phyloP scores from a whole-genome alignment of 768 basidiomycete genomes.

The Boletus rufocinnamomeus region DNA sequence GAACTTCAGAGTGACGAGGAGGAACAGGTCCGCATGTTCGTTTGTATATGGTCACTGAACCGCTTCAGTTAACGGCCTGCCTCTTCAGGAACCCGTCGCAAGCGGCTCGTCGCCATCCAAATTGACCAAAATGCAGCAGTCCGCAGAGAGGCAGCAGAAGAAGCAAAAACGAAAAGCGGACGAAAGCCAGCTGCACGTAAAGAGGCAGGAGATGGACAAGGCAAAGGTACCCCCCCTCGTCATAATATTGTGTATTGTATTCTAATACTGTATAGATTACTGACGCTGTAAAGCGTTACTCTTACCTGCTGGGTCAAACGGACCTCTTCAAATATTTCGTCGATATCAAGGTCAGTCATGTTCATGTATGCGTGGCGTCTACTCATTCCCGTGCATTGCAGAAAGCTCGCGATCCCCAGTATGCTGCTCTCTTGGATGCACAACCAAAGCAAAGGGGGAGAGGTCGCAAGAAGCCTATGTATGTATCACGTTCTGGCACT shows the following conservation, averaged over 20 bases:
- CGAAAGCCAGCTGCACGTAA: conserved; percentile 67
- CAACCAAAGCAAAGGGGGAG: conserved; percentile 85
- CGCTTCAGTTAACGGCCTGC: conserved; percentile 4
- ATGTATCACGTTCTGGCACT: conserved; percentile 30
- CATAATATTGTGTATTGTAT: not conserved
- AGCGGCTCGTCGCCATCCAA: conserved; percentile 34
- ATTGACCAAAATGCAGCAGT: conserved; percentile 39
- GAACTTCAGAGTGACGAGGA: conserved; percentile 60
- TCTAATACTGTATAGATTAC: conserved; percentile 56
- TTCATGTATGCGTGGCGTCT: not conserved
- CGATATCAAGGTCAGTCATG: conserved; percentile 77
- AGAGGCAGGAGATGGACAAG: conserved; percentile 85
- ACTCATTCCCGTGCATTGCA: conserved; percentile 33
- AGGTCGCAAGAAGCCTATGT: conserved; percentile 81
- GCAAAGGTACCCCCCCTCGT: conserved; percentile 60
- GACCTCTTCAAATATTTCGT: conserved; percentile 99
- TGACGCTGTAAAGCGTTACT: conserved; percentile 95
- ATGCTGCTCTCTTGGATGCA: conserved; percentile 84
- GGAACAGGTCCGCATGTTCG: conserved; percentile 32
- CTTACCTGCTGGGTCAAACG: conserved; percentile 96
- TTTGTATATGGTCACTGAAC: conserved; percentile 3
- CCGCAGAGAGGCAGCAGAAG: conserved; percentile 43
- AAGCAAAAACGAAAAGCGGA: conserved; percentile 63
- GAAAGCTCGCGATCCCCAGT: conserved; percentile 90
- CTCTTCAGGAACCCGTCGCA: conserved; percentile 22